A percentile compares a stretch with the other conserved stretches of the same genome.
Evolutionary conservation across 2,329 filamentous ascomycete species (phyloP).

Genomic region (Fusarium solani-melongenae): DNA sequence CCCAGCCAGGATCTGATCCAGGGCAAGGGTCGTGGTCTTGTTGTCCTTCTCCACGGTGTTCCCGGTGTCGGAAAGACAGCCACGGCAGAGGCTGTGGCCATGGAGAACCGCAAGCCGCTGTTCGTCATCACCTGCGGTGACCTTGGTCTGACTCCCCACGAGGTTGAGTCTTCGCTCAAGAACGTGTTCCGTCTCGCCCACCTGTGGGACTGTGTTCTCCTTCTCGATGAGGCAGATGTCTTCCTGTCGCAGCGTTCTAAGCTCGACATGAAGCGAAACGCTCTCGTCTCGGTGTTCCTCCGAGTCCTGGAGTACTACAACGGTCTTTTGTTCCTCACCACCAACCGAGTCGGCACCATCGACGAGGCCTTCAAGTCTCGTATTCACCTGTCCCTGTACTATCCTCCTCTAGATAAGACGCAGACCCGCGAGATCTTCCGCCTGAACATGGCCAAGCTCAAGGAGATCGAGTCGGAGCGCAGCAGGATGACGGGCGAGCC

Average conservation of each 20-base stretch:
- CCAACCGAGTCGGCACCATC: slow-evolving; percentile 60
- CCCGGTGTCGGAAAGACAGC: slow-evolving; percentile 63
- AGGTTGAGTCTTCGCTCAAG: slow-evolving; percentile 54
- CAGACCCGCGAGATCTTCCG: slow-evolving; percentile 56
- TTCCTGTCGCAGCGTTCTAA: slow-evolving; percentile 47
- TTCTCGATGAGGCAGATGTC: slow-evolving; percentile 53
- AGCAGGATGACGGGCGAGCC: slow-evolving; percentile 51
- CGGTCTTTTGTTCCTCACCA: slow-evolving; percentile 62
- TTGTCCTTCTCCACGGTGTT: slow-evolving; percentile 58
- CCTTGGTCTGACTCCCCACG: slow-evolving; percentile 53
- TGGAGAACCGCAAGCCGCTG: slow-evolving; percentile 56
- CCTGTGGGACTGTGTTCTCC: slow-evolving; percentile 52
- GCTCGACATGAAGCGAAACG: slow-evolving; percentile 49
- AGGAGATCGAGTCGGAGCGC: slow-evolving; percentile 50
- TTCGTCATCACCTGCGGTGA: slow-evolving; percentile 63
- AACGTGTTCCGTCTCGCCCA: slow-evolving; percentile 57
- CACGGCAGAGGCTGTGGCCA: slow-evolving; percentile 57
- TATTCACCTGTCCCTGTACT: slow-evolving; percentile 58
- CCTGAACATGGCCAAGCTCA: slow-evolving; percentile 52
- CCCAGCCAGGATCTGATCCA: slow-evolving; percentile 55
- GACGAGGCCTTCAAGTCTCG: slow-evolving; percentile 63
- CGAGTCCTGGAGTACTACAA: slow-evolving; percentile 59
- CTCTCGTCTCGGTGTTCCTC: slow-evolving; percentile 57
- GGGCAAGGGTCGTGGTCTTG: slow-evolving; percentile 58
- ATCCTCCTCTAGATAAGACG: slow-evolving; percentile 51